Percentiles rank a stretch among this genome's conserved stretches.
phyloP scores from a whole-genome alignment of 2,329 filamentous ascomycete species.

The Plectosphaerella cucumerina region DNA sequence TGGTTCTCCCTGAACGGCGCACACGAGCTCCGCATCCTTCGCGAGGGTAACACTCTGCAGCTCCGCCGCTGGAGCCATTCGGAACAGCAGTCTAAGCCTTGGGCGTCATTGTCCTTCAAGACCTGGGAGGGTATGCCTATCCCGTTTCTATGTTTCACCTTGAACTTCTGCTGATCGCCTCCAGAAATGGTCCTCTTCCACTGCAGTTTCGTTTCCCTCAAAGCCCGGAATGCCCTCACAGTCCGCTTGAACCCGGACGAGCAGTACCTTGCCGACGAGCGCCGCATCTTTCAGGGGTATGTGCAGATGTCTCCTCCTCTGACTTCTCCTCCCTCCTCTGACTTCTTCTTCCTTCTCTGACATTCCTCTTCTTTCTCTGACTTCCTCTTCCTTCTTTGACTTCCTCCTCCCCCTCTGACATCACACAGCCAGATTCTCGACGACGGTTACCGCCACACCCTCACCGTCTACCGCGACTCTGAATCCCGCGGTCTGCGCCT shows the following conservation, averaged over 20 bases:
- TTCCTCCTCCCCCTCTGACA: background rate
- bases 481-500: slow-evolving; percentile 46
- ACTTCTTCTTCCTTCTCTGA: background rate
- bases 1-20: slow-evolving; percentile 48
- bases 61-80: slow-evolving; percentile 48
- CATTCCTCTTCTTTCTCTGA: background rate
- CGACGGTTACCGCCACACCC: slow-evolving; percentile 47
- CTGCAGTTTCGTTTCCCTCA: slow-evolving; percentile 53
- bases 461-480: slow-evolving; percentile 50
- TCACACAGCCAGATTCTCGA: slow-evolving; percentile 48
- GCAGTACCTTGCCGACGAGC: slow-evolving; percentile 42
- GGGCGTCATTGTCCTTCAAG: slow-evolving; percentile 52
- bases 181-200: slow-evolving; percentile 58
- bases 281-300: slow-evolving; percentile 53
- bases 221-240: slow-evolving; percentile 43
- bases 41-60: slow-evolving; percentile 43
- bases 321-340: background rate
- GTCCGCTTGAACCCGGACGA: slow-evolving; percentile 40
- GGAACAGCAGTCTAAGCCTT: slow-evolving; percentile 40
- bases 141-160: background rate
- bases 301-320: slow-evolving; percentile 14
- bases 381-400: background rate
- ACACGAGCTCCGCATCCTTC: slow-evolving; percentile 50
- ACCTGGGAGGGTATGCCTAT: slow-evolving; percentile 53
- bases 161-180: slow-evolving; percentile 7